A percentile compares a stretch with the other conserved stretches of the same genome.
phyloP scores from a whole-genome alignment of 352 stramenopile genomes.

The Pythium aphanidermatum region DNA sequence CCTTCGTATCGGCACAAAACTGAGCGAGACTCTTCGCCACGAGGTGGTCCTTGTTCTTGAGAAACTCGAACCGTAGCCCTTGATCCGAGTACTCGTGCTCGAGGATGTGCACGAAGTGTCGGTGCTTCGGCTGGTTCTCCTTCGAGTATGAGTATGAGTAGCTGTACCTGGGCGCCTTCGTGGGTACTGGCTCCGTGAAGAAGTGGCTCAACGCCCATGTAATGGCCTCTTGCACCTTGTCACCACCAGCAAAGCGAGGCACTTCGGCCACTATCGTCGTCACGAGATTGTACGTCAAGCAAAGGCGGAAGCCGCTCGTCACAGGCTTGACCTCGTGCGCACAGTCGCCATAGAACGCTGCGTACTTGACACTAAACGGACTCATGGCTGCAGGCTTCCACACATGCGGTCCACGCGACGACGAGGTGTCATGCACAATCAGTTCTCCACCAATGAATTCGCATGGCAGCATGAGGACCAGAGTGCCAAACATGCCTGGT shows the following conservation, averaged over 20 bases:
- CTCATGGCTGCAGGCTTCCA: not conserved
- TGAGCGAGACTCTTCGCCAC: not conserved
- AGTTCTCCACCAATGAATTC: not conserved
- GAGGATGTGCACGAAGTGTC: not conserved
- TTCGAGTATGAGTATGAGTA: not conserved
- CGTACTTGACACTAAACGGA: not conserved
- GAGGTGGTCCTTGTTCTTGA: not conserved
- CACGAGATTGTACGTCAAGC: slow-evolving; percentile 2
- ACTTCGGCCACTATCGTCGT: not conserved
- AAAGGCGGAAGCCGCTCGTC: not conserved
- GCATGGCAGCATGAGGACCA: slow-evolving; percentile 18
- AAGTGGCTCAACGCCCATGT: not conserved
- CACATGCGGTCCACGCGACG: not conserved
- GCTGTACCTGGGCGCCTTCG: not conserved
- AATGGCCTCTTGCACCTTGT: not conserved
- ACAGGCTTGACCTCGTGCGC: not conserved
- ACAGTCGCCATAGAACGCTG: not conserved
- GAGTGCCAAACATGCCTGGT: slow-evolving; percentile 22
- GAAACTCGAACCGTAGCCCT: not conserved
- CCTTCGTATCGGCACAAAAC: not conserved
- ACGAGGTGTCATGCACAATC: not conserved
- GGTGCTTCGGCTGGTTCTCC: not conserved
- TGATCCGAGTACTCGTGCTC: not conserved
- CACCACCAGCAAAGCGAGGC: not conserved
- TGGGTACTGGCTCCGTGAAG: no score